phyloP scores from a whole-genome alignment of 768 basidiomycete species.

The Russula griseocarnosa region DNA sequence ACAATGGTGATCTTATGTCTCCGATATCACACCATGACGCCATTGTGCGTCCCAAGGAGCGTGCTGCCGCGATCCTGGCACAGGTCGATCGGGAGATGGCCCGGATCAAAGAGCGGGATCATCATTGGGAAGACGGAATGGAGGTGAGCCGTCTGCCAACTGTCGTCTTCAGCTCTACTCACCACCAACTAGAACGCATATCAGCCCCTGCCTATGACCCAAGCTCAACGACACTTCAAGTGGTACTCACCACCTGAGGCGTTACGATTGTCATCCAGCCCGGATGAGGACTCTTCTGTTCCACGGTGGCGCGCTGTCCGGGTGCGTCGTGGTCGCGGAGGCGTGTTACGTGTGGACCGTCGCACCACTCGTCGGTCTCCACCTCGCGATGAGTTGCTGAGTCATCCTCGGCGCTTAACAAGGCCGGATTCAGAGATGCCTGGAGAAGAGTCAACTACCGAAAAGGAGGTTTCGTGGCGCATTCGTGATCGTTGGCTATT shows the following conservation, averaged over 20 bases:
- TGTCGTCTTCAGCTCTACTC: conserved; percentile 9
- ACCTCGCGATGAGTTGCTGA: conserved; percentile 17
- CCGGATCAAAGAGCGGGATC: conserved; percentile 62
- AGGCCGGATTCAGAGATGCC: conserved; percentile 21
- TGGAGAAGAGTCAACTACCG: conserved; percentile 33
- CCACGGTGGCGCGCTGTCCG: conserved; percentile 53
- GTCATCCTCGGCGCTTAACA: conserved; percentile 23
- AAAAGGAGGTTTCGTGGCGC: conserved; percentile 42
- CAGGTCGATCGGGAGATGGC: conserved; percentile 60
- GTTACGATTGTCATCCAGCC: conserved; percentile 34
- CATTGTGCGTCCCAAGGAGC: conserved; percentile 61
- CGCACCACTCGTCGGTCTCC: conserved; percentile 35
- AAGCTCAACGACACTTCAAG: conserved; percentile 64
- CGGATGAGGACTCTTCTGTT: conserved; percentile 33
- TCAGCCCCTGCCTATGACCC: conserved; percentile 56
- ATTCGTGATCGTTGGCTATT: conserved; percentile 63
- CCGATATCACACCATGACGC: conserved; percentile 46
- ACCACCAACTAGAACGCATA: conserved; percentile 54
- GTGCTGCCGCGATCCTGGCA: conserved; percentile 53
- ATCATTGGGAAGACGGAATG: conserved; percentile 81
- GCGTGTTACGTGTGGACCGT: conserved; percentile 73
- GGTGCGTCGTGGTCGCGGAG: conserved; percentile 77
- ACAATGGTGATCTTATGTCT: conserved; percentile 39
- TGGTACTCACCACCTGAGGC: conserved; percentile 44
- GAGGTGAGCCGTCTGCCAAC: conserved; percentile 51